Conservation (phyloP, 2,329 filamentous ascomycete species). For the Calonectria leucothoes region DNA sequence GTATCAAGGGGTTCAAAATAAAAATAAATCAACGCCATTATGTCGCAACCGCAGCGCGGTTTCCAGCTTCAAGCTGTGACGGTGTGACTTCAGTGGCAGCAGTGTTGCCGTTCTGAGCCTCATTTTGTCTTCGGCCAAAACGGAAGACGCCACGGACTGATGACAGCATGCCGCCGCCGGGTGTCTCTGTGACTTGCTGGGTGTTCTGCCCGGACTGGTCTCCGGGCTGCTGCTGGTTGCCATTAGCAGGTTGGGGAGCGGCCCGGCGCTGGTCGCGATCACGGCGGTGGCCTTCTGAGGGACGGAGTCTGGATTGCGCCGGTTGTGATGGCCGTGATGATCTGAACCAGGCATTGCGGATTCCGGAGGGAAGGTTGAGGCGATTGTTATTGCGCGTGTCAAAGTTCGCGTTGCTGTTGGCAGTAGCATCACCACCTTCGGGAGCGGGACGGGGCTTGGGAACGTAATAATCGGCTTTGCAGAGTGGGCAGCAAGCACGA, state of each 20-base stretch:
- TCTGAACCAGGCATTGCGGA: conserved; percentile 55
- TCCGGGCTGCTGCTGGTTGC: conserved; percentile 4
- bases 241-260: neutral
- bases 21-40: conserved; percentile 22
- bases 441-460: conserved; percentile 82
- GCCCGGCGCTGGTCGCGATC: conserved; percentile 14
- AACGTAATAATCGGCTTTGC: conserved; percentile 97
- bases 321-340: conserved; percentile 19
- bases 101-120: conserved; percentile 18
- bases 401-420: conserved; percentile 40
- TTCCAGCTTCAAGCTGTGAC: conserved; percentile 60
- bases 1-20: conserved; percentile 14
- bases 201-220: neutral
- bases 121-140: conserved; percentile 45
- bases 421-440: conserved; percentile 52
- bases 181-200: neutral
- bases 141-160: conserved; percentile 48
- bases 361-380: conserved; percentile 59
- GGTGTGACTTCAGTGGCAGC: conserved; percentile 50
- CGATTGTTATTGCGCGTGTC: conserved; percentile 55
- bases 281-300: neutral
- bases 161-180: conserved; percentile 41
- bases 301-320: neutral
- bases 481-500: conserved; percentile 94
- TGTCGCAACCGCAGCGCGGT: conserved; percentile 40